Base-by-base conservation (phyloP, 441 rosid genomes). In the Aleurites moluccanus region DNA sequence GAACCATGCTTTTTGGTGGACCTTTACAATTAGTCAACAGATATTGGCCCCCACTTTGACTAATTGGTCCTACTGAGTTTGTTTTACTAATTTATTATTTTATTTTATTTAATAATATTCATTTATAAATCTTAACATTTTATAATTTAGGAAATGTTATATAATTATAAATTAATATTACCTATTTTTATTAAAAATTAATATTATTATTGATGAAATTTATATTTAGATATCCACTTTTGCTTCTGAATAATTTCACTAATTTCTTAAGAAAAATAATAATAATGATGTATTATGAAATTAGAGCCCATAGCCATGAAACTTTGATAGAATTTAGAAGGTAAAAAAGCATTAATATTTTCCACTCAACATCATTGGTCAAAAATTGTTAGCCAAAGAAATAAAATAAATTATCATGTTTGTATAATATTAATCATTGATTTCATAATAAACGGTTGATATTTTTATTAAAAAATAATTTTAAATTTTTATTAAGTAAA, bases 1-100 rank as follows among this genome's bases (percentile, higher is more conserved):
- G 33, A 47, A 65, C 25, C 70, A 14, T 63, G 47, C 49, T 10
- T 28, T 25, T 40, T 23, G 25, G 57, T 14, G 63, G 50, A 47
- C 66, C 30, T 73, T 64, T 67, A 45, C 44, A 69, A 23, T 21
- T 70, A 65, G 69, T 75, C 73, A 16, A 11, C 69, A 70, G 38
- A 79, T 23, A 2, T 2, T 8, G 69, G 38, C 40, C 40, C 78
- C 81, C 78, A 65, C 76, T 79, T 75, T 70, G 81, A 70, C 75
- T 40, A 38, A 45, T 9, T 27, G 53, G 71, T 61, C 72, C 67
- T 6, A 27, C 59, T 10, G 6, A n/a, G 3, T 23, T 63, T 5
- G 6, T 62, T 28, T 28, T 30, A 0, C 1, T 20, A 20, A 18
- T n/a, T 21, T 21, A 20, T 23, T 23, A 9, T 21, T 23, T 56